These are phyloP conservation scores for Ogataea siamensis DNA, from an alignment of 805 yeast species.

Conservation along the genomic window DNA sequence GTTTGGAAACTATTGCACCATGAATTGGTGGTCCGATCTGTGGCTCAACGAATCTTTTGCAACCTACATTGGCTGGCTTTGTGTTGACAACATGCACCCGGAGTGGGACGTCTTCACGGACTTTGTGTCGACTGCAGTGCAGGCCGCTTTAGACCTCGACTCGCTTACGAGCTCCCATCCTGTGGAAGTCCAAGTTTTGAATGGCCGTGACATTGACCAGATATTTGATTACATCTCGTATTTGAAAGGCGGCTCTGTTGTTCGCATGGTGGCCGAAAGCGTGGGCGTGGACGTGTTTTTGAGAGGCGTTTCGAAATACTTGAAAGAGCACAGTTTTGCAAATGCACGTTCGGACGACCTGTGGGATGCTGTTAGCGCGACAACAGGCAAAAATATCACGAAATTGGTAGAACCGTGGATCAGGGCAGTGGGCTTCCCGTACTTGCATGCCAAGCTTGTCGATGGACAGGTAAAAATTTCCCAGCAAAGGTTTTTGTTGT, in stretches of 20 bases:
- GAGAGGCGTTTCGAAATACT: slow-evolving; percentile 69
- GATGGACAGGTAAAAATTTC: slow-evolving; percentile 39
- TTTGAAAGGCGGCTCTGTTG: slow-evolving; percentile 75
- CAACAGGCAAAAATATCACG: slow-evolving; percentile 58
- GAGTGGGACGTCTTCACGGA: slow-evolving; percentile 75
- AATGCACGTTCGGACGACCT: slow-evolving; percentile 75
- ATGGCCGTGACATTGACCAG: slow-evolving; percentile 78
- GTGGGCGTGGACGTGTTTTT: slow-evolving; percentile 68
- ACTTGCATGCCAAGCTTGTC: slow-evolving; percentile 47
- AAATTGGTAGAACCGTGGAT: slow-evolving; percentile 71
- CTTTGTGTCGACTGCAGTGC: slow-evolving; percentile 51
- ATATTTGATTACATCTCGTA: slow-evolving; percentile 81
- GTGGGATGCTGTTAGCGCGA: slow-evolving; percentile 65
- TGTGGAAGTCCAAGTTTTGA: slow-evolving; percentile 74
- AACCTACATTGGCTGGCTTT: slow-evolving; percentile 75
- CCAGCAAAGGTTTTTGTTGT: slow-evolving; percentile 61
- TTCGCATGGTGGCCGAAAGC: slow-evolving; percentile 71
- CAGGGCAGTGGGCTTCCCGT: slow-evolving; percentile 69
- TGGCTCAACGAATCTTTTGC: slow-evolving; percentile 93
- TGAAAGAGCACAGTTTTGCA: slow-evolving; percentile 58
- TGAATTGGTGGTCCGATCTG: slow-evolving; percentile 92
- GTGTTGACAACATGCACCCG: slow-evolving; percentile 68
- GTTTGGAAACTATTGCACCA: slow-evolving; percentile 87
- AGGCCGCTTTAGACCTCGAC: slow-evolving; percentile 52
- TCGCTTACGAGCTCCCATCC: slow-evolving; percentile 70